A percentile compares a stretch with the other conserved stretches of the same genome.
These are phyloP conservation scores for Nemania abortiva DNA, from an alignment of 2,329 filamentous ascomycete species.

Conservation along the genomic window DNA sequence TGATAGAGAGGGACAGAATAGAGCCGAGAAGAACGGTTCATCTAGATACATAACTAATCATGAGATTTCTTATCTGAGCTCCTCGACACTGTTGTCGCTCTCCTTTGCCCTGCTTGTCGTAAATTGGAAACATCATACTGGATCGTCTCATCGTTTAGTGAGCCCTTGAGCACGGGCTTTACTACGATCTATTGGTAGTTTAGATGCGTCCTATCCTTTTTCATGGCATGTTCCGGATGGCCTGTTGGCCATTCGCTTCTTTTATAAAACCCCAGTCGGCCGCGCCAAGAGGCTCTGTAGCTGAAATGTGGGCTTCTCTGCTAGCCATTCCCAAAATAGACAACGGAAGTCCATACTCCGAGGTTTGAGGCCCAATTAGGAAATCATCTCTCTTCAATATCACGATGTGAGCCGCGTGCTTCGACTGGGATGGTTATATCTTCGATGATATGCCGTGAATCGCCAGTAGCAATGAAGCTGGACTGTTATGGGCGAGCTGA, in stretches of 20 bases:
- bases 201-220: not conserved
- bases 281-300: constrained; percentile 19
- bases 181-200: not conserved
- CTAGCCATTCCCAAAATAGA: constrained; percentile 35
- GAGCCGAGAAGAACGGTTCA: constrained; percentile 11
- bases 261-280: not conserved
- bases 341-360: constrained; percentile 42
- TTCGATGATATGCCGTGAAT: not conserved
- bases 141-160: no score
- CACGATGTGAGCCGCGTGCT: not conserved
- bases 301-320: constrained; percentile 12
- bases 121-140: not conserved
- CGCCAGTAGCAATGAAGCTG: not conserved
- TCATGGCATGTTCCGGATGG: not conserved
- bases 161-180: no score
- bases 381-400: not conserved
- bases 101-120: not conserved
- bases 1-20: constrained; percentile 27
- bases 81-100: not conserved
- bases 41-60: constrained; percentile 25
- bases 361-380: constrained; percentile 36
- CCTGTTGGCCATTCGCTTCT: not conserved
- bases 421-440: not conserved
- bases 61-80: constrained; percentile 11
- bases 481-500: not conserved